Base-by-base conservation (phyloP, 768 basidiomycete genomes). In the Cyathus striatus region DNA sequence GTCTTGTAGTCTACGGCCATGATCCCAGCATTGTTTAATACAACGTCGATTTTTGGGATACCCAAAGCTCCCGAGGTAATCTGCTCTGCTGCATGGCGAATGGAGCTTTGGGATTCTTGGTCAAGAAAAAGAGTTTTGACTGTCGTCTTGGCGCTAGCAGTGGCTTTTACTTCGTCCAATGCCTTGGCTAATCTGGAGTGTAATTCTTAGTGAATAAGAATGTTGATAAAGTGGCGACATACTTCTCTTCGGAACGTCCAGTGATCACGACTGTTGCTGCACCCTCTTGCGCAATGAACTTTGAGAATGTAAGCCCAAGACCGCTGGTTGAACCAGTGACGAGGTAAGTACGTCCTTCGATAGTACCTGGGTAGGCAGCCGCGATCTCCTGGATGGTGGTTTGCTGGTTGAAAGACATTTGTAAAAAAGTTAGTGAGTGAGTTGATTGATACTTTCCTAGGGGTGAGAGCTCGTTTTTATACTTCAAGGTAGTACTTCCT, bases 1-100 rank as follows among this genome's bases (percentile, higher is more conserved):
- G 7, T 30, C 27, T 30, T 30, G n/a, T 30, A 30, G 7, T 7
- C 9, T n/a, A 30, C 27, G 9, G 27, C 27, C 27, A 30, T 30
- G 27, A 30, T 30, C n/a, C 27, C 35, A 46, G 61, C 9, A 44
- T 44, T 3, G 45, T 57, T 25, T 23, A 26, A 5, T 44, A 45
- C 44, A 55, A 51, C 52, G 56, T 36, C 37, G 45, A 7, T 22
- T 48, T 6, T 40, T 66, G 18, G 43, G 47, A 13, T 30, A 45
- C 27, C 27, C 9, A 30, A 30, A 9, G 27, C 27, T n/a, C n/a
- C n/a, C n/a, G n/a, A n/a, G n/a, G 27, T 30, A n/a, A 30, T n/a
- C n/a, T 30, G 9, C 7, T 7, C 27, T 9, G n/a, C 27, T 7
- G 27, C 27, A n/a, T 30, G 27, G 27, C 27, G 27, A n/a, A 30